Conservation (phyloP, 805 yeast species). For the Nakazawaea ernobii region DNA sequence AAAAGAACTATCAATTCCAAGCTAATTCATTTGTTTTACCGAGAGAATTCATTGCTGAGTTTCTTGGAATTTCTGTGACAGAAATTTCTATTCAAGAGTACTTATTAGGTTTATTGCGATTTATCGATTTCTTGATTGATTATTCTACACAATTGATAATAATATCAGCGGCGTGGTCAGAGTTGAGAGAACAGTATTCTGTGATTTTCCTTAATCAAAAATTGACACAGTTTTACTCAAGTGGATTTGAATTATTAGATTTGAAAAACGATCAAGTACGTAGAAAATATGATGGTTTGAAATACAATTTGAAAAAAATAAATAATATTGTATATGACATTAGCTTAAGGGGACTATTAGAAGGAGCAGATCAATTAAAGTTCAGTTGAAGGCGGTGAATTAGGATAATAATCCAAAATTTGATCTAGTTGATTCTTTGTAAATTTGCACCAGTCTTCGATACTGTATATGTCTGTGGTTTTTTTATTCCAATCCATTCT, state of each 20-base stretch:
- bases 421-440: slow-evolving; percentile 28
- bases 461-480: slow-evolving; percentile 54
- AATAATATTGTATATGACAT: slow-evolving; percentile 25
- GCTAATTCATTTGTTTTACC: neutral
- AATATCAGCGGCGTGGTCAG: slow-evolving; percentile 15
- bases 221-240: slow-evolving; percentile 20
- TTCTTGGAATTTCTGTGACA: neutral
- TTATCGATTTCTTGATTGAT: slow-evolving; percentile 22
- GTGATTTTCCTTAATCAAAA: slow-evolving; percentile 20
- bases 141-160: slow-evolving; percentile 23
- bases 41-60: neutral
- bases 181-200: neutral
- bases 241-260: slow-evolving; percentile 25
- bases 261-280: slow-evolving; percentile 25
- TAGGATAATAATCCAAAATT: slow-evolving; percentile 45
- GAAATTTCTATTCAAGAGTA: slow-evolving; percentile 13
- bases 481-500: slow-evolving; percentile 70
- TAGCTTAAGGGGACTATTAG: slow-evolving; percentile 7
- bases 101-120: slow-evolving; percentile 19
- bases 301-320: slow-evolving; percentile 24
- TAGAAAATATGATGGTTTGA: slow-evolving; percentile 25
- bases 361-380: neutral
- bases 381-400: slow-evolving; percentile 33
- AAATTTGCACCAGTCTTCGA: slow-evolving; percentile 54
- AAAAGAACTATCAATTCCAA: neutral